A percentile compares a stretch with the other conserved stretches of the same genome.
These are phyloP conservation scores for Entophlyctis luteolus DNA, from an alignment of 192 early-diverging fungal species.

Conservation along the genomic window DNA sequence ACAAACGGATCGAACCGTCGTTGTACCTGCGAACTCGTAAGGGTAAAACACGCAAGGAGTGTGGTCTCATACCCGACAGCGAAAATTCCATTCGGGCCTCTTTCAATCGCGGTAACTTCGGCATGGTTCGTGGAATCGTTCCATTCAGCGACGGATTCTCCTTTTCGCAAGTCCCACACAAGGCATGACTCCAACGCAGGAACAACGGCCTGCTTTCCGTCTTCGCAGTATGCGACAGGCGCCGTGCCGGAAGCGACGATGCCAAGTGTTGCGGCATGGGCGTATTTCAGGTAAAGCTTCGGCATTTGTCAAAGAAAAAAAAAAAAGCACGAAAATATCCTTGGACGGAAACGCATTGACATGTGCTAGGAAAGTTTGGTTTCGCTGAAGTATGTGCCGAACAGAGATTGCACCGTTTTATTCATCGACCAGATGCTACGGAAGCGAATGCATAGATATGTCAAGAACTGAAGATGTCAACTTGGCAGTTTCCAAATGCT, in stretches of 20 bases:
- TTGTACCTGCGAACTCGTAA: conserved; percentile 59
- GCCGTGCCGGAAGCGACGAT: conserved; percentile 67
- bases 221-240: conserved; percentile 68
- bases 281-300: conserved; percentile 61
- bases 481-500: conserved; percentile 20
- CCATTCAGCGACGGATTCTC: conserved; percentile 65
- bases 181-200: conserved; percentile 79
- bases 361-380: neutral
- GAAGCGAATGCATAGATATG: too few relatives aligned
- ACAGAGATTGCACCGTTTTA: too few relatives aligned
- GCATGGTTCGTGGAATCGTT: conserved; percentile 74
- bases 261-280: conserved; percentile 74
- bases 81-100: conserved; percentile 64
- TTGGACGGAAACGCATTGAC: neutral
- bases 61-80: conserved; percentile 86
- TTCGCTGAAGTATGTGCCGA: neutral
- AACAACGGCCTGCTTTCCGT: conserved; percentile 70
- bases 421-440: too few relatives aligned
- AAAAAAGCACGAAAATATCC: neutral
- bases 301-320: conserved; percentile 33
- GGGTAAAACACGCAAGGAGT: neutral
- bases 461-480: neutral
- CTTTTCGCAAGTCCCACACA: conserved; percentile 85
- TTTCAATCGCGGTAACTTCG: conserved; percentile 76
- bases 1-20: conserved; percentile 90